A percentile compares a stretch with the other conserved stretches of the same genome.
Evolutionary conservation across 805 yeast genomes (phyloP).

Genomic region (Torulaspora maleeae): DNA sequence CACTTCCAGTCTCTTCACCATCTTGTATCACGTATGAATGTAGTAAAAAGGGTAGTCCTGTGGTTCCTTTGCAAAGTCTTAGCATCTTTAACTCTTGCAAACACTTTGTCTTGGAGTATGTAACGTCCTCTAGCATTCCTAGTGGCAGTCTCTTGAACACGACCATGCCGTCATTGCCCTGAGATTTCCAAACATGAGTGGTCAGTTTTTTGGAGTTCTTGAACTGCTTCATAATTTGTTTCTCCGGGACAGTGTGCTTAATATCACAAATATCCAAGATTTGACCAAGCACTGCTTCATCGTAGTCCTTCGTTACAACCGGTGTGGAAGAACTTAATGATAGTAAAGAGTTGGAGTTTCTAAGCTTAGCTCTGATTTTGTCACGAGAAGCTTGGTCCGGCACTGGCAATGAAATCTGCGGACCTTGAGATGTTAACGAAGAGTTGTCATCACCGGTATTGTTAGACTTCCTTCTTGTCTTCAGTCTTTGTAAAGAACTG

Average conservation of each 20-base stretch:
- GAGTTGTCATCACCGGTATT: slow-evolving; percentile 14
- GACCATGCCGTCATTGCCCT: slow-evolving; percentile 14
- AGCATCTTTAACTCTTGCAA: slow-evolving; percentile 28
- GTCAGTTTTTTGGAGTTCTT: slow-evolving; percentile 15
- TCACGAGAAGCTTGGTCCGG: slow-evolving; percentile 53
- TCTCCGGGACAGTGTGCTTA: slow-evolving; percentile 15
- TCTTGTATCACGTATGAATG: slow-evolving; percentile 25
- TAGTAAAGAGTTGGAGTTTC: slow-evolving; percentile 37
- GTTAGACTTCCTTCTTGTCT: slow-evolving; percentile 29
- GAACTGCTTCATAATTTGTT: slow-evolving; percentile 14
- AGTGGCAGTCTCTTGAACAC: slow-evolving; percentile 24
- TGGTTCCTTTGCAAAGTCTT: slow-evolving; percentile 26
- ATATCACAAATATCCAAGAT: slow-evolving; percentile 26
- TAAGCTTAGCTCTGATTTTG: slow-evolving; percentile 49
- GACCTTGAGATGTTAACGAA: slow-evolving; percentile 12
- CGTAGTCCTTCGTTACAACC: slow-evolving; percentile 24
- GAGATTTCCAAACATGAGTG: slow-evolving; percentile 22
- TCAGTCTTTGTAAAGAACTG: slow-evolving; percentile 31
- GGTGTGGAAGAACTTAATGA: slow-evolving; percentile 30
- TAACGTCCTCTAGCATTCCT: slow-evolving; percentile 16
- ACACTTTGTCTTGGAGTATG: slow-evolving; percentile 21
- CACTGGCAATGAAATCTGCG: slow-evolving; percentile 52
- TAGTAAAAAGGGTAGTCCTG: slow-evolving; percentile 28
- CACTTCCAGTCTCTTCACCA: neutral
- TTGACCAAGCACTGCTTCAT: slow-evolving; percentile 25